Base-by-base conservation (phyloP, 495 filamentous ascomycete species). In the Neurospora cerealis region DNA sequence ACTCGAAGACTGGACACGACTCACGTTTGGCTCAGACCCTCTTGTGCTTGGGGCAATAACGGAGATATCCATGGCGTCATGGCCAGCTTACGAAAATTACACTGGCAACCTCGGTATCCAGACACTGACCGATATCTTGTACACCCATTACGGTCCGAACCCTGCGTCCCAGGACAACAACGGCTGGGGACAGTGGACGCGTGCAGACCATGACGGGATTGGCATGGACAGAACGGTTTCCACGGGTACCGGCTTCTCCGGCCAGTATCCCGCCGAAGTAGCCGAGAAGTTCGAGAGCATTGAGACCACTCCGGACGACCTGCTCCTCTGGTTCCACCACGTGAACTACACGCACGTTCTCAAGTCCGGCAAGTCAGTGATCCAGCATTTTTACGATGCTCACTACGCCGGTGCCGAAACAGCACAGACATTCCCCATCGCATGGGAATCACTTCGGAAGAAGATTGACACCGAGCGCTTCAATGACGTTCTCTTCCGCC, bases 291-390 rank as follows among this genome's bases (percentile, higher is more conserved):
- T 84, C 74, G 91, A 93, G 70, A 83, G 86, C 54, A 82, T 89
- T 46, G 85, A 87, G 6, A 89, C 87, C 0, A 93, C 91, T 2
- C 91, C 91, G 0, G 91, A 93, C 72, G 82, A 93, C 60, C 83
- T 93, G 7, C 78, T 93, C 0, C 81, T 93, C 7, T 93, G 91
- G 91, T 93, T 93, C 82, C 91, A 93, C 77, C 91, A 93, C 78
- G 90, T 93, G 0, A 84, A 85, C 24, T 93, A 91, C 75, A 93
- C 89, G 0, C 87, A 91, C 48, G 80, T 78, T 21, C 87, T 93
- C 24, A 83, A 91, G 54, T 89, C 85, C 7, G 89, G 90, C 9
- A 88, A 91, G 79, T 91, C 90, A 0, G 90, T 93, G 2, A 92
- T 93, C 70, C 91, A 93, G 79, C 89, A 93, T 78, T 92, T 93